Evolutionary conservation across 2,329 filamentous ascomycete genomes (phyloP), one percentile per base, ranked within the genome.

Genomic region (Colletotrichum spaethianum): DNA sequence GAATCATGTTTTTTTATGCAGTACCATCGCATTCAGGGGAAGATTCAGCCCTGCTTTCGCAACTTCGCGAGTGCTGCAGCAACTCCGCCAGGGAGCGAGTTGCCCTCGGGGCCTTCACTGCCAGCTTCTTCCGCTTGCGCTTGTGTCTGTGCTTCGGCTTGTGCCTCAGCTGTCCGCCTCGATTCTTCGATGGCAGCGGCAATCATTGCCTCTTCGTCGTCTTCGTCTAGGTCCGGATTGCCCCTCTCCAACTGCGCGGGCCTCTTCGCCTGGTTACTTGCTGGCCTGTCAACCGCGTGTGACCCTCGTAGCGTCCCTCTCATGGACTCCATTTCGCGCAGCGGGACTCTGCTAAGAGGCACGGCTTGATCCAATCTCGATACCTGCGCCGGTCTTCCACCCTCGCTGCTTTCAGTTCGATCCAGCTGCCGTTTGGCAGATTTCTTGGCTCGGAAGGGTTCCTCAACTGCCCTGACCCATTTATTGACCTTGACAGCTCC

Each of bases 401-500:
- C 76, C 61, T 78, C 80, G 56, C 74, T 77, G n/a, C 38, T 61
- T 74, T 76, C 68, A 75, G 75, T 26, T 77, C 71, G 42, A 36
- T 60, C 66, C 26, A 76, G 60, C 38, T 75, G 78, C 66, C 82
- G 77, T 78, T 85, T 93, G n/a, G 88, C 89, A 2, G 93, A 89
- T 77, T 92, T 93, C 76, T 91, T 90, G 6, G 93, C 90, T 70
- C 94, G 86, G 77, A 98, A 98, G 0, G 94, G 94, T 82, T 97
- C 95, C 72, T 94, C 90, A 1, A 98, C 93, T 12, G 93, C 93
- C 68, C 86, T 89, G 75, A 89, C 92, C 96, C 96, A 98, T 70
- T 91, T 90, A 81, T 93, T 93, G 28, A 98, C 94, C 82, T 99
- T 99, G 84, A 94, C 95, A 82, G 97, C 94, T 42, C 96, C 96